Evolutionary conservation across 164 flowering plant genomes (phyloP), one percentile per base, ranked within the genome.

Genomic region (Umbilicus rupestris): DNA sequence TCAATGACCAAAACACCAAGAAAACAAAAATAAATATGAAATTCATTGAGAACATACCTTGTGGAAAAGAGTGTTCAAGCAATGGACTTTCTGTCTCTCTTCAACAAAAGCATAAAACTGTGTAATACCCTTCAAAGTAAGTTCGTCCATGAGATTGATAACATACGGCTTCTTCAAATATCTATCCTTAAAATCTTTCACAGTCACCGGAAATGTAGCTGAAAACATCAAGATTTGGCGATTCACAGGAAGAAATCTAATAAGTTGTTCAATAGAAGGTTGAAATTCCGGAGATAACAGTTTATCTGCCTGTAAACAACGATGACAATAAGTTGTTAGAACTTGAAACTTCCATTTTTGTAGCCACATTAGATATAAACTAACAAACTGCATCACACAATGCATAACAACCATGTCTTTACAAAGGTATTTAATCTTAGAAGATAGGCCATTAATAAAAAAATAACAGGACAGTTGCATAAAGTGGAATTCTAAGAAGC

Each of bases 41-140:
- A 47, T 26, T 47, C 67, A 62, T 65, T 42, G 41, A 72, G 49
- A 24, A 28, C 78, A 66, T 69, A 91, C 98, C 98, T 94, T 94
- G 3, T 97, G 90, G 80, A 94, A 94, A 62, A 94, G 96, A 12
- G 98, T 89, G 76, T 94, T 93, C 0, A 94, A 80, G 78, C 96
- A 94, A 78, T 94, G 98, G 63, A 94, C 91, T 78, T 94, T 91
- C 80, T 94, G 98, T 57, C 98, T 81, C 76, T 94, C 98, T 70
- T 94, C 98, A 60, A 94, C 98, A 81, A 94, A 94, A 69, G 97
- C 98, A 86, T 94, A 91, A 73, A 39, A 94, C 62, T 94, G 97
- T 30, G 98, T 94, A 60, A 94, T 87, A 78, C 98, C 98, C 91
- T 90, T 91, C 16, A 94, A 85, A 4, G 98, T 94, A 46, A 94